Evolutionary conservation across 192 early-diverging fungal species (phyloP).

Genomic region (Fimicolochytrium jonesii): DNA sequence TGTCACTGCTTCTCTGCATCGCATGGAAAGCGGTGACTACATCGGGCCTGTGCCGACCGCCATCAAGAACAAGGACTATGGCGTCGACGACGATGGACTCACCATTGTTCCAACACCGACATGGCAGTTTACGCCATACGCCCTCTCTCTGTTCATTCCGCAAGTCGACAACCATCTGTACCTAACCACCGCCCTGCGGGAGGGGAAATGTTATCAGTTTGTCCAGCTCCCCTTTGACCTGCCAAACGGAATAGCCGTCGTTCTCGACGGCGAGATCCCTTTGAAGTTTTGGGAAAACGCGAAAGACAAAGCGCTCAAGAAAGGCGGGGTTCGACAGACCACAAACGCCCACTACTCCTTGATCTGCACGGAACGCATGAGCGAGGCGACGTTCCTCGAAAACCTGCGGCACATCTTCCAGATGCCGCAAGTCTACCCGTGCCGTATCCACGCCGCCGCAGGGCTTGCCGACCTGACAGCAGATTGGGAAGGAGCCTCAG

Average conservation of each 20-base stretch:
- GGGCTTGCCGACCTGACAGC: not conserved
- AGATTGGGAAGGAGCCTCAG: not conserved
- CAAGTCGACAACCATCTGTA: not conserved
- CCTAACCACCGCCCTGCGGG: not conserved
- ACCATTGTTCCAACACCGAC: not conserved
- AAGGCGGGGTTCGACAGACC: not conserved
- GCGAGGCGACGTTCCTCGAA: not conserved
- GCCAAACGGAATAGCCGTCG: not conserved
- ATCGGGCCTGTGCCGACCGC: not conserved
- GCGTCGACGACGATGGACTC: not conserved
- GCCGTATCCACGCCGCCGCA: not conserved
- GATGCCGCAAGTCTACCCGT: not conserved
- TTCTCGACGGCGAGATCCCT: not conserved
- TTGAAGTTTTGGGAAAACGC: not conserved
- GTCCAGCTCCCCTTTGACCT: not conserved
- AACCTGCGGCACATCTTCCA: not conserved
- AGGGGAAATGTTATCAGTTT: not conserved
- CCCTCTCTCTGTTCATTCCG: not conserved
- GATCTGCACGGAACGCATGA: not conserved
- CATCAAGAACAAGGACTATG: not conserved
- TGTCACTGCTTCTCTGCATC: not conserved
- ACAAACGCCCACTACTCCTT: not conserved
- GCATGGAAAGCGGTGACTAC: not conserved
- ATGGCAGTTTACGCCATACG: not conserved
- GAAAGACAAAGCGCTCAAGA: not conserved